Conservation (phyloP, 495 filamentous ascomycete genomes). For the Friedmanniomyces simplex region DNA sequence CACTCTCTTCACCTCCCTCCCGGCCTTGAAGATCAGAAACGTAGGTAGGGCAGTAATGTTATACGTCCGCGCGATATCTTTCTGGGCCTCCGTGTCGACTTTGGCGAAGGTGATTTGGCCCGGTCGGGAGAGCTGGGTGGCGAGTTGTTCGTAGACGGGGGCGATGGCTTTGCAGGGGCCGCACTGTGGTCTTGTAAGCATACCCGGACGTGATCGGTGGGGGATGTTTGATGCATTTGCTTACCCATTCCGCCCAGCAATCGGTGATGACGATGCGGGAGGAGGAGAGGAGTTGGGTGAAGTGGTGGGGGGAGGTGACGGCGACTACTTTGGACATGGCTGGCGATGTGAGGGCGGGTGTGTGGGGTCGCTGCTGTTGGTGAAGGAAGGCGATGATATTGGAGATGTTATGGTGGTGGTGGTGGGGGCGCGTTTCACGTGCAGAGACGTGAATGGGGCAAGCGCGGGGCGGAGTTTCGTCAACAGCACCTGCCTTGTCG, state of each 20-base stretch:
- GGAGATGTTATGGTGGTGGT: neutral
- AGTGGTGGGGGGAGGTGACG: slow-evolving; percentile 61
- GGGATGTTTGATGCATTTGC: too few species aligned
- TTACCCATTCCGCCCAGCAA: slow-evolving; percentile 85
- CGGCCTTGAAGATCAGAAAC: slow-evolving; percentile 81
- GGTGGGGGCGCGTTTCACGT: neutral
- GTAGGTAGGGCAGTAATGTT: slow-evolving; percentile 69
- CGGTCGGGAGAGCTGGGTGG: slow-evolving; percentile 57
- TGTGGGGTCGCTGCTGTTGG: neutral
- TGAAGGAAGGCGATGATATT: neutral
- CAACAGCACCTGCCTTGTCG: neutral
- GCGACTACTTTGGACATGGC: slow-evolving; percentile 55
- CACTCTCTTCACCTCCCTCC: slow-evolving; percentile 54
- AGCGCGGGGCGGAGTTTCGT: neutral
- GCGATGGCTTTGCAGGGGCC: slow-evolving; percentile 74
- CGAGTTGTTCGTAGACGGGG: slow-evolving; percentile 74
- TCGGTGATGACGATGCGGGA: slow-evolving; percentile 71
- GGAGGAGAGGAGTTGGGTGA: slow-evolving; percentile 53
- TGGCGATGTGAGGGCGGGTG: too few species aligned
- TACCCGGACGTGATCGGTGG: too few species aligned
- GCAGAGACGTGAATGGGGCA: too few species aligned
- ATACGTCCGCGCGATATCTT: slow-evolving; percentile 61
- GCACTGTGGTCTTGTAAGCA: too few species aligned
- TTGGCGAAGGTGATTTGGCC: slow-evolving; percentile 74
- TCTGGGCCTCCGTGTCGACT: slow-evolving; percentile 69